These are phyloP conservation scores for Centella asiatica DNA, from an alignment of 129 eudicot genomes.

Conservation along the genomic window DNA sequence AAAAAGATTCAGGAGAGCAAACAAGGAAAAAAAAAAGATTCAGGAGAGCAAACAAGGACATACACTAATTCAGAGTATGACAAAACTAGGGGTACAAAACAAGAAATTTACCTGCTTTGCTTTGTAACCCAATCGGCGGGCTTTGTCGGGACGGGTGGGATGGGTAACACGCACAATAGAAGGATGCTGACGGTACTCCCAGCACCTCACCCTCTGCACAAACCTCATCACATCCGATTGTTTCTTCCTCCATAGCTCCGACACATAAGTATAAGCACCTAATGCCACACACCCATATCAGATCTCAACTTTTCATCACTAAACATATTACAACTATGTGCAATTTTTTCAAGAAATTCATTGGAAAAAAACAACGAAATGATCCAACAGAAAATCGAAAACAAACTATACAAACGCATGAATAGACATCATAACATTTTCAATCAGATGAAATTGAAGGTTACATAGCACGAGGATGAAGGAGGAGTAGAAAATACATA, in stretches of 20 bases:
- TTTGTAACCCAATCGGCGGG: slow-evolving; percentile 83
- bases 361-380: too few species aligned
- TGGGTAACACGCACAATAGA: slow-evolving; percentile 79
- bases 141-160: slow-evolving; percentile 88
- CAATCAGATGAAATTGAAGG: background rate
- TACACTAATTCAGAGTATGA: background rate
- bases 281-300: background rate
- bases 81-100: too few species aligned
- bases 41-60: background rate
- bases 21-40: too few species aligned
- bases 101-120: slow-evolving; percentile 54
- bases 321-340: background rate
- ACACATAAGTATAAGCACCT: slow-evolving; percentile 74
- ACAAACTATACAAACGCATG: background rate
- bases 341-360: background rate
- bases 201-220: slow-evolving; percentile 67
- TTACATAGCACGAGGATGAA: too few species aligned
- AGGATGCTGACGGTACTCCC: slow-evolving; percentile 92
- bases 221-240: slow-evolving; percentile 83
- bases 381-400: background rate
- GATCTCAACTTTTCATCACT: background rate
- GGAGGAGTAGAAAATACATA: background rate
- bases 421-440: background rate
- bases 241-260: slow-evolving; percentile 82
- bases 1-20: background rate